These are phyloP conservation scores for Vararia minispora DNA, from an alignment of 768 basidiomycete species.

Conservation along the genomic window DNA sequence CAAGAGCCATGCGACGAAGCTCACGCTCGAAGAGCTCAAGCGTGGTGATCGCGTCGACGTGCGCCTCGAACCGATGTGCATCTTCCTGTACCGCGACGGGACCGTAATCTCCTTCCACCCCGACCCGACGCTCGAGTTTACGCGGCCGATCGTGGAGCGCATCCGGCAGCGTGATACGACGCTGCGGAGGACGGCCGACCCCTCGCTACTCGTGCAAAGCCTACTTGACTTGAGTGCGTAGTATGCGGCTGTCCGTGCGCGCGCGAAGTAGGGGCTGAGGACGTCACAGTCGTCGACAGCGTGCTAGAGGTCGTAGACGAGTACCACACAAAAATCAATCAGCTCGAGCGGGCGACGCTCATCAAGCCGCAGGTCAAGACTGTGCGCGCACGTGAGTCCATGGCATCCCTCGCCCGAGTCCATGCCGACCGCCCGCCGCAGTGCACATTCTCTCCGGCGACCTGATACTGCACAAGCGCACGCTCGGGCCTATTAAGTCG, in stretches of 20 bases:
- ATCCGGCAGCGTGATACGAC: constrained; percentile 47
- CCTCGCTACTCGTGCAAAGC: constrained; percentile 57
- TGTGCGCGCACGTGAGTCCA: constrained; percentile 41
- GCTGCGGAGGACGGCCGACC: constrained; percentile 50
- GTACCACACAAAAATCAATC: constrained; percentile 51
- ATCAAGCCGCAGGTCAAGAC: constrained; percentile 49
- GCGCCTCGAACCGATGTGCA: constrained; percentile 49
- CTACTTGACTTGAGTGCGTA: constrained; percentile 44
- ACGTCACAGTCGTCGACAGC: constrained; percentile 47
- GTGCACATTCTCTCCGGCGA: constrained; percentile 73
- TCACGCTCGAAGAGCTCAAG: constrained; percentile 27
- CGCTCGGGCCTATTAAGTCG: constrained; percentile 59
- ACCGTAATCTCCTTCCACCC: constrained; percentile 53
- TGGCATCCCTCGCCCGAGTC: not conserved
- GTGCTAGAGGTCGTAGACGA: constrained; percentile 58
- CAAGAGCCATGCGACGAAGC: constrained; percentile 14
- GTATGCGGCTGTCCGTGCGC: not conserved
- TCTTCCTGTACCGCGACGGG: constrained; percentile 60
- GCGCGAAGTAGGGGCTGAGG: not conserved
- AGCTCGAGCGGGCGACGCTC: constrained; percentile 50
- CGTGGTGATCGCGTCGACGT: constrained; percentile 50
- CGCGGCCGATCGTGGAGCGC: constrained; percentile 46
- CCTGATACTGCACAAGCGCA: constrained; percentile 61
- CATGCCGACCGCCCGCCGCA: constrained; percentile 14
- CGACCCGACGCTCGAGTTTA: constrained; percentile 34